phyloP scores from a whole-genome alignment of 257 asterid genomes.

The Nemophila menziesii region DNA sequence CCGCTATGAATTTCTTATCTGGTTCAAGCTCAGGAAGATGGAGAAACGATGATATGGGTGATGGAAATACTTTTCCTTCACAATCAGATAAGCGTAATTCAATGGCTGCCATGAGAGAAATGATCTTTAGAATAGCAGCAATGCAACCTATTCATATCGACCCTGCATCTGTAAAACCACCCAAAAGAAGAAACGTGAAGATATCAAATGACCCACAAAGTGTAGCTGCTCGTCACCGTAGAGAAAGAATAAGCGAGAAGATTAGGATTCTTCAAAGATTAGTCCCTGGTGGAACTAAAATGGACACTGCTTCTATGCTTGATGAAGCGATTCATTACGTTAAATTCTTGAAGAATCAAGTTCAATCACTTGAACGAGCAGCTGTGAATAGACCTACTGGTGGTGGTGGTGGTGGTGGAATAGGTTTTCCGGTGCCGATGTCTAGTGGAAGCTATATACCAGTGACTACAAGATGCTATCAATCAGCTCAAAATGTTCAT shows the following conservation, averaged over 20 bases:
- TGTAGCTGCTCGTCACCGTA: slow-evolving; percentile 88
- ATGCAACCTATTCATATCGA: slow-evolving; percentile 92
- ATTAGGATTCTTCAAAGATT: slow-evolving; percentile 79
- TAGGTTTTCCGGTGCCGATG: slow-evolving; percentile 71
- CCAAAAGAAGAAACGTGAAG: slow-evolving; percentile 77
- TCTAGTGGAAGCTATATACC: slow-evolving; percentile 46
- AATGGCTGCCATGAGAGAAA: slow-evolving; percentile 87
- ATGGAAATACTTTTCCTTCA: background rate
- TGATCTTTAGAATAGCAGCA: slow-evolving; percentile 86
- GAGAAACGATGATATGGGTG: background rate
- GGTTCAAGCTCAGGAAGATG: slow-evolving; percentile 11
- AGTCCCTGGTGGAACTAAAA: slow-evolving; percentile 97
- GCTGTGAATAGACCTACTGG: slow-evolving; percentile 33
- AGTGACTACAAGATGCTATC: slow-evolving; percentile 29
- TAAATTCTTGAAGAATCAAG: slow-evolving; percentile 79
- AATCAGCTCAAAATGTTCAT: slow-evolving; percentile 20
- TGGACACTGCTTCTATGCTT: slow-evolving; percentile 98
- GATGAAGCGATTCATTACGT: slow-evolving; percentile 94
- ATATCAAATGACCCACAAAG: slow-evolving; percentile 92
- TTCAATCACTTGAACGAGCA: slow-evolving; percentile 62
- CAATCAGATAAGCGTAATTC: slow-evolving; percentile 33
- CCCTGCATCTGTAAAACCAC: slow-evolving; percentile 82
- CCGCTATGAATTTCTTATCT: slow-evolving; percentile 11
- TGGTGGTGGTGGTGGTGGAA: no score
- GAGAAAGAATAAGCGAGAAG: slow-evolving; percentile 89